Evolutionary conservation across 108 stramenopile species (phyloP).

Genomic region (Licmophora abbreviata): DNA sequence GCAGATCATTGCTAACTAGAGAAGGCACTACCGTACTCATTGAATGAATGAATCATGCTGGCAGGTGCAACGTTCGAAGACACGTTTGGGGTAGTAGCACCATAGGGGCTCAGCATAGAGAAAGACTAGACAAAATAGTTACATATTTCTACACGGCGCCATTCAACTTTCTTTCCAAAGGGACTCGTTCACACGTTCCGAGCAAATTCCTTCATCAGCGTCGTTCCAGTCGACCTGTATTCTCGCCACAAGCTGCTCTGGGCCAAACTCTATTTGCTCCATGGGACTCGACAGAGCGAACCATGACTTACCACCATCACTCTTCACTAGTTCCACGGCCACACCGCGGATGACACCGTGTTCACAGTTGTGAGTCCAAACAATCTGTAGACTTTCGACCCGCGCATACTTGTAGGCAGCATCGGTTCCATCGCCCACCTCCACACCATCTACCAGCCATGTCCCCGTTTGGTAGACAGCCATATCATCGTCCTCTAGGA

Average conservation of each 20-base stretch:
- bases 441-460: constrained; percentile 64
- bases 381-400: constrained; percentile 53
- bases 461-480: constrained; percentile 61
- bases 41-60: too few species aligned
- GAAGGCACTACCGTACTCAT: too few species aligned
- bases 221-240: constrained; percentile 23
- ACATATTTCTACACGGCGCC: too few species aligned
- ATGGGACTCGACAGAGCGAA: constrained; percentile 4
- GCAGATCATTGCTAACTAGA: too few species aligned
- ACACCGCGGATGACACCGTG: constrained; percentile 65
- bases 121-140: too few species aligned
- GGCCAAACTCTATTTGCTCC: constrained; percentile 33
- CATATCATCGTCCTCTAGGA: constrained; percentile 45
- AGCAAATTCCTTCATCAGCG: background rate
- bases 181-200: too few species aligned
- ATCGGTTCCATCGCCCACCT: constrained; percentile 39
- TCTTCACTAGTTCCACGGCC: constrained; percentile 12
- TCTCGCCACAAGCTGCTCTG: constrained; percentile 45
- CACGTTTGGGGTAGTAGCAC: too few species aligned
- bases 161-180: too few species aligned
- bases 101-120: too few species aligned
- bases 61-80: too few species aligned
- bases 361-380: constrained; percentile 82
- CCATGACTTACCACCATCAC: constrained; percentile 4
- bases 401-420: constrained; percentile 16